Evolutionary conservation across 495 filamentous ascomycete genomes (phyloP).

Genomic region (Neurospora cerealis): DNA sequence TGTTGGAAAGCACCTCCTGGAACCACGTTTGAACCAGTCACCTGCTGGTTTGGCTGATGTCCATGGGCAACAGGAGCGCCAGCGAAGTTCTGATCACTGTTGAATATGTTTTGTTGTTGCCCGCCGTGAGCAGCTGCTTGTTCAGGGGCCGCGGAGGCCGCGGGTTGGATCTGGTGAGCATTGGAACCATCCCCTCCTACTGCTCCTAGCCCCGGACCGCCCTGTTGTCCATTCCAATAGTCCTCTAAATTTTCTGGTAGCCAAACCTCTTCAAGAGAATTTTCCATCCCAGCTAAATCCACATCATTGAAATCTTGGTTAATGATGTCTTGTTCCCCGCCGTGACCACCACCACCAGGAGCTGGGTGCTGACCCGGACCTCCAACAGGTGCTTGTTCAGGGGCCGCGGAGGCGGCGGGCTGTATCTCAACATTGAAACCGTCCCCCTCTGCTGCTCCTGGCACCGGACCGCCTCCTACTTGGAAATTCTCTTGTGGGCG

Average conservation of each 20-base stretch:
- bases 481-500: background rate
- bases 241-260: background rate
- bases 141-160: background rate
- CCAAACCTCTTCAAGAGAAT: background rate
- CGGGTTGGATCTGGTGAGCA: background rate
- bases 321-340: background rate
- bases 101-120: background rate
- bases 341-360: background rate
- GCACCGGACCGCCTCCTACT: background rate
- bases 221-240: background rate
- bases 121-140: background rate
- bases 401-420: background rate
- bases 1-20: background rate
- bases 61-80: background rate
- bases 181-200: background rate
- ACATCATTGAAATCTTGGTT: background rate
- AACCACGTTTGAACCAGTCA: background rate
- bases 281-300: fast-evolving
- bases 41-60: background rate
- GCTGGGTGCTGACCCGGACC: background rate
- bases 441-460: background rate
- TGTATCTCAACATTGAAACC: background rate
- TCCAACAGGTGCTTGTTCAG: background rate
- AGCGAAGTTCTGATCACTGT: background rate
- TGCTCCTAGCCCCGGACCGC: background rate